Evolutionary conservation across 306 rosid species (phyloP).

Genomic region (Glycine latifolia): DNA sequence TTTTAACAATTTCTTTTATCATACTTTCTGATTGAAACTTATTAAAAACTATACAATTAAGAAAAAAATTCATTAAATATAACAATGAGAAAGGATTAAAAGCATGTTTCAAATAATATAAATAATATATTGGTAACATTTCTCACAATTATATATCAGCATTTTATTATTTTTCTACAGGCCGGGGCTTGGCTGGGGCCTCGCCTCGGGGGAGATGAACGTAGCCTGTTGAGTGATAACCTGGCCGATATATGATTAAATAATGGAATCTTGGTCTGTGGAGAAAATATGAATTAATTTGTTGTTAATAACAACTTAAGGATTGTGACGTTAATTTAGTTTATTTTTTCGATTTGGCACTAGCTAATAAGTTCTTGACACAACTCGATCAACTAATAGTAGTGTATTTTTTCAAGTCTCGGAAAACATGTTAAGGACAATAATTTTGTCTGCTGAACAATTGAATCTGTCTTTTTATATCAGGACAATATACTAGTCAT

Average conservation of each 20-base stretch:
- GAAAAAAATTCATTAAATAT: no score
- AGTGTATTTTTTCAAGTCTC: not conserved
- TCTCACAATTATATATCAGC: not conserved
- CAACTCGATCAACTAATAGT: not conserved
- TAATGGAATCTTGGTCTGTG: constrained; percentile 33
- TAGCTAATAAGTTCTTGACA: not conserved
- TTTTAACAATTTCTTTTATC: no score
- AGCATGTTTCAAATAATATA: no score
- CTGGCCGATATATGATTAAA: constrained; percentile 7
- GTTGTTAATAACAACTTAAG: constrained; percentile 25
- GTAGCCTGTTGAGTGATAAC: not conserved
- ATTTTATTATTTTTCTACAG: not conserved
- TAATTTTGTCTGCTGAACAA: not conserved
- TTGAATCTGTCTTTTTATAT: not conserved
- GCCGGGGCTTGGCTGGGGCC: not conserved
- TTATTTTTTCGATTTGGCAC: constrained; percentile 3
- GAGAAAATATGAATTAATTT: not conserved
- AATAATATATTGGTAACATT: no score
- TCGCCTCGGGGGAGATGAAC: constrained; percentile 43
- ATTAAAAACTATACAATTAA: no score
- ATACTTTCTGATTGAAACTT: no score
- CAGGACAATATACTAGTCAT: not conserved
- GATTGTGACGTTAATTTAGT: constrained; percentile 27
- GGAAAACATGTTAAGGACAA: not conserved
- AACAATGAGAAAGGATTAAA: no score